Evolutionary conservation across 2,329 filamentous ascomycete genomes (phyloP).

Genomic region (Phialophora tarda): DNA sequence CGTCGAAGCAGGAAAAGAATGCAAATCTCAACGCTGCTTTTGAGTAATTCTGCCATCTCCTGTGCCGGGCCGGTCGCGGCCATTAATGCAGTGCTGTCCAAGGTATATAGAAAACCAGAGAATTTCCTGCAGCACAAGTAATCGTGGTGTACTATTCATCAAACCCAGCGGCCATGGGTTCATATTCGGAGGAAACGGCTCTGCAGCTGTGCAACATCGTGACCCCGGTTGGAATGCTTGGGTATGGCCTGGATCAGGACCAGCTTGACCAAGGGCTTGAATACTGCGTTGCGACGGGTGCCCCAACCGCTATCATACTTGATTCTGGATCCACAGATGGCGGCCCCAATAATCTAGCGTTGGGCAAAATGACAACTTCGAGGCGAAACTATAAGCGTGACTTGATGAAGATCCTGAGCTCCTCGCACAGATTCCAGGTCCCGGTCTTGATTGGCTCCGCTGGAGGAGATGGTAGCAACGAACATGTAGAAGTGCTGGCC

Average conservation of each 20-base stretch:
- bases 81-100: not conserved
- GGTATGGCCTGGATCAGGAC: constrained; percentile 22
- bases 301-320: constrained; percentile 7
- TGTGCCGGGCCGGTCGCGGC: not conserved
- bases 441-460: constrained; percentile 50
- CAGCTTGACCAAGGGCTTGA: not conserved
- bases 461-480: constrained; percentile 55
- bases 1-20: not conserved
- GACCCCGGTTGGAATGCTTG: constrained; percentile 24
- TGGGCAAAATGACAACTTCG: constrained; percentile 38
- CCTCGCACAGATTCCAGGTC: constrained; percentile 46
- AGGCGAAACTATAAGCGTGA: constrained; percentile 17
- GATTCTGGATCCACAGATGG: constrained; percentile 13
- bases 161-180: not conserved
- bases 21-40: not conserved
- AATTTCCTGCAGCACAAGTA: not conserved
- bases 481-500: constrained; percentile 49
- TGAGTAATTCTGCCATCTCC: not conserved
- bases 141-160: not conserved
- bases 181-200: not conserved
- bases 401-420: constrained; percentile 34
- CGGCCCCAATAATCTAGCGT: constrained; percentile 8
- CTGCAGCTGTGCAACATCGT: constrained; percentile 9
- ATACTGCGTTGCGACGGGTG: constrained; percentile 1
- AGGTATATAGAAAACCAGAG: not conserved